Evolutionary conservation across 2,329 filamentous ascomycete genomes (phyloP).

Genomic region (Fusarium palustre): DNA sequence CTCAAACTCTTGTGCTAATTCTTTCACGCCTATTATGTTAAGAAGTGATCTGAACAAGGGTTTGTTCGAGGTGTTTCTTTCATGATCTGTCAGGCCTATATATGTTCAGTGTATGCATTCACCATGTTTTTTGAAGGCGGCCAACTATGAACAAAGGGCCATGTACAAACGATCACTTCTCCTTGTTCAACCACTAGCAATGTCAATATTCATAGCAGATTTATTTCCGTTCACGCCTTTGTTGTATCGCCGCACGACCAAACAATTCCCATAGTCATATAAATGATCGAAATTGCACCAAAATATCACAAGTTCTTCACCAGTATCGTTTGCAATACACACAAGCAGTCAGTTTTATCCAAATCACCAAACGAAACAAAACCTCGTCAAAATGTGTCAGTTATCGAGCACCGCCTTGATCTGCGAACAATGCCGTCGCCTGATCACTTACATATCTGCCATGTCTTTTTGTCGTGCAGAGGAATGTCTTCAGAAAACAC

Average conservation of each 20-base stretch:
- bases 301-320: not conserved
- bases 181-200: not conserved
- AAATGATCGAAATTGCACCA: not conserved
- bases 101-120: no score
- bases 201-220: no score
- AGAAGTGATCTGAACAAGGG: not conserved
- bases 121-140: no score
- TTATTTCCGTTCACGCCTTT: not conserved
- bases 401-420: conserved; percentile 7
- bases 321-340: not conserved
- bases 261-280: not conserved
- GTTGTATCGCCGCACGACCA: not conserved
- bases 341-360: not conserved
- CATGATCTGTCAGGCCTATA: no score
- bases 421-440: conserved; percentile 7
- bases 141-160: not conserved
- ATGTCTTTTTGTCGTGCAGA: not conserved
- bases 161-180: not conserved
- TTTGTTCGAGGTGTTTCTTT: not conserved
- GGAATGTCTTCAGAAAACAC: not conserved
- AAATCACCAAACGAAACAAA: not conserved
- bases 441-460: conserved; percentile 5
- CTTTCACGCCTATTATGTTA: no score
- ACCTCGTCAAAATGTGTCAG: conserved; percentile 18
- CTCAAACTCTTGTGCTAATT: no score